Evolutionary conservation across 208 protist genomes (phyloP), one percentile per base, ranked within the genome.

Genomic region (Herpetomonas tarakana): DNA sequence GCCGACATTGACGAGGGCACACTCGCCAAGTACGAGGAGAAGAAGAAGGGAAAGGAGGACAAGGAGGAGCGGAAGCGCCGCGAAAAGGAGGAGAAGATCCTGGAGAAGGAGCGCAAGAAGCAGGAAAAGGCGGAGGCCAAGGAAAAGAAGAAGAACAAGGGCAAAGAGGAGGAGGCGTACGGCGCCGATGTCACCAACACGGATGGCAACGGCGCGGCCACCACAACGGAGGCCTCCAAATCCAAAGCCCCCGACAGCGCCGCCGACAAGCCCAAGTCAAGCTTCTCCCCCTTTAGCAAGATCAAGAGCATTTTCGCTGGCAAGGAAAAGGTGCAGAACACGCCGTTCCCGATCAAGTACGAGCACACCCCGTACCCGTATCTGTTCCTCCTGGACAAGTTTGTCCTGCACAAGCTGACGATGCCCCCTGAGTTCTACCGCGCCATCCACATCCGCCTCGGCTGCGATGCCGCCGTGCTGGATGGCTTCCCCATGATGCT

Each of bases 361-460:
- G 49, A 53, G 26, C 51, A 49, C 53, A 74, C 69, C 4, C 57
- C 75, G 4, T 76, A 67, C 52, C 75, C 75, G 29, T 81, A 54
- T 39, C 62, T 81, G 24, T 52, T 81, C 55, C 49, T 73, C 46
- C 60, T 81, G 19, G 71, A 76, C 45, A 56, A 63, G 25, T 81
- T 81, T 41, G 38, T 66, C 54, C 70, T 81, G 29, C 56, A 54
- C 38, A 71, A 77, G 55, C 75, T 81, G 2, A 27, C 51, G 56
- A 61, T 68, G 62, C 52, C 71, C n/a, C 65, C 68, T 24, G 51
- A 68, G 46, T 73, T 66, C 61, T 81, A 81, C 70, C 75, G 75
- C 38, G 75, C 44, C 27, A 61, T 81, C 41, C 65, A 81, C 63
- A 66, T 81, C 39, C 75, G 75, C 58, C 65, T 81, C 35, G 68